Evolutionary conservation across 2,329 filamentous ascomycete genomes (phyloP), one percentile per base, ranked within the genome.

Genomic region (Paracoccidioides lutzii): DNA sequence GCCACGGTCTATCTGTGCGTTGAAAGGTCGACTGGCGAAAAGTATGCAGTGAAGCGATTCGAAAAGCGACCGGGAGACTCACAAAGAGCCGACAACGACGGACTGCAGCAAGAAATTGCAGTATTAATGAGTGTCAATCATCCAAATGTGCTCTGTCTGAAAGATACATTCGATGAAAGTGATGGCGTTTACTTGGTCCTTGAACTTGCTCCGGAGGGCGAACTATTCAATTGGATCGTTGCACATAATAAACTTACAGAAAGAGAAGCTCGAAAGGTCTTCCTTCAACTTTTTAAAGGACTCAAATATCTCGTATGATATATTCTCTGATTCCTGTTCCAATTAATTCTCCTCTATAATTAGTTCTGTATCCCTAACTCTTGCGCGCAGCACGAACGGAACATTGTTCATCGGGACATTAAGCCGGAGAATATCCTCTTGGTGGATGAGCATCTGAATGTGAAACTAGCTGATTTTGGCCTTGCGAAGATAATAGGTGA

Each of bases 401-500:
- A 93, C 64, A 95, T 98, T 69, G 90, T 97, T 4, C 93, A 98
- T 69, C 86, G 93, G 57, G 93, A 98, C 64, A 96, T 98, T 73
- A 97, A 96, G 71, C 91, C 90, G 0, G 91, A 97, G 68, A 97
- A 97, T 65, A 97, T 98, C 38, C 75, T 98, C 7, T 75, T 98
- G 40, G 83, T 86, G 4, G 89, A 96, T 71, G 89, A 88, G 65
- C 79, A 93, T 38, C 74, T 96, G 33, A 84, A 84, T 57, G 85
- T 95, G 60, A 98, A 98, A 73, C 75, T 98, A 59, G 93, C 90
- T 22, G 93, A 98, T 71, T 98, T 98, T 71, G 93, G 93, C 48
- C 79, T 98, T 41, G 91, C 93, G 44, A 98, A 98, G 73, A 97
- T 98, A 61, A 95, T 98, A 61, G 94, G 94, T 59, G 93, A 98